These are phyloP conservation scores for Pseudogymnoascus sp. DNA, from an alignment of 2,329 filamentous ascomycete genomes.

Conservation along the genomic window DNA sequence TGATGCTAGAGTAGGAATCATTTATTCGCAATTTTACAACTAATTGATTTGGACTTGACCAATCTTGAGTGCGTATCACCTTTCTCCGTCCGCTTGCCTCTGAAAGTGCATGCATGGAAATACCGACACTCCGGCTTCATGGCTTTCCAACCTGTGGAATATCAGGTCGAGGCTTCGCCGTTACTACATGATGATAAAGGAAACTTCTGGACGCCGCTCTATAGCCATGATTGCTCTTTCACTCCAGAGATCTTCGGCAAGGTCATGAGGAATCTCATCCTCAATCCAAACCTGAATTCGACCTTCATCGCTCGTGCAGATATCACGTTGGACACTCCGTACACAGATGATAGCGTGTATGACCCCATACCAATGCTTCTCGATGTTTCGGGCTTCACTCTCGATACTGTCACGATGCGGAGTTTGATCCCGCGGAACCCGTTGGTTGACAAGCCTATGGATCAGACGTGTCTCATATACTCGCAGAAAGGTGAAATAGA, in stretches of 20 bases:
- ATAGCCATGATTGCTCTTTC: slow-evolving; percentile 55
- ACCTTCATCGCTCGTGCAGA: slow-evolving; percentile 74
- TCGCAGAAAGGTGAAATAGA: slow-evolving; percentile 26
- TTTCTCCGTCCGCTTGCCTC: background rate
- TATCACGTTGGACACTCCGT: slow-evolving; percentile 51
- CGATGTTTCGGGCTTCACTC: slow-evolving; percentile 40
- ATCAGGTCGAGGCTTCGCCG: slow-evolving; percentile 29
- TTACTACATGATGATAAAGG: slow-evolving; percentile 32
- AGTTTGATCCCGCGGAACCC: slow-evolving; percentile 77
- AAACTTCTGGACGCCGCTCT: slow-evolving; percentile 47
- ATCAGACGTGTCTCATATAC: slow-evolving; percentile 80
- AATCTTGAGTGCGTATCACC: background rate
- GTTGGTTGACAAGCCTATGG: slow-evolving; percentile 63
- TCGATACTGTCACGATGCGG: slow-evolving; percentile 63
- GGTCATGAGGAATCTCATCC: slow-evolving; percentile 68
- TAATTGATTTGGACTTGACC: background rate
- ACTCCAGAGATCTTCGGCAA: slow-evolving; percentile 54
- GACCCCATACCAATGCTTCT: slow-evolving; percentile 34
- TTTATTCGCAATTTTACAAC: background rate
- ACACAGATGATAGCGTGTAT: slow-evolving; percentile 27
- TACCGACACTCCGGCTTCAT: slow-evolving; percentile 21
- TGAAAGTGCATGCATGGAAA: background rate
- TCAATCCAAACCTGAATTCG: slow-evolving; percentile 75
- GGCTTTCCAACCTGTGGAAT: slow-evolving; percentile 32
- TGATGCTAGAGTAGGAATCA: slow-evolving; percentile 1